Percentiles rank a stretch among this genome's conserved stretches.
Conservation (phyloP, 331 rosid species). For the Quercus tomentella region DNA sequence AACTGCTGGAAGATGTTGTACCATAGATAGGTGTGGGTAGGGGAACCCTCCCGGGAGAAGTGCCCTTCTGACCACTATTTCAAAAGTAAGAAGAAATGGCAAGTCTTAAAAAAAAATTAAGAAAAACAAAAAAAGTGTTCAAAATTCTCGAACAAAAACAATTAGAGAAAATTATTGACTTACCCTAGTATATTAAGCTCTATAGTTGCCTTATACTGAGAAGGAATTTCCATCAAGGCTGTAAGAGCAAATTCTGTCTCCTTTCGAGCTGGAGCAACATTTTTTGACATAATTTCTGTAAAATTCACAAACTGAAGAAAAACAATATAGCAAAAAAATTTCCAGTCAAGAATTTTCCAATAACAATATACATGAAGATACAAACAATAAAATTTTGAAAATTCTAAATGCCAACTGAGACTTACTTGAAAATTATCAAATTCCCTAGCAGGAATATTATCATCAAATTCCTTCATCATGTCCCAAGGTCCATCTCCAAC, state of each 20-base stretch:
- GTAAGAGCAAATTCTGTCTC: constrained; percentile 88
- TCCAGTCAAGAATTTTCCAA: constrained; percentile 10
- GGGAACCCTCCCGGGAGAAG: constrained; percentile 55
- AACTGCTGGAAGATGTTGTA: constrained; percentile 36
- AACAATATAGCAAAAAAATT: constrained; percentile 2
- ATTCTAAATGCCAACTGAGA: background rate
- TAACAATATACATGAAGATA: background rate
- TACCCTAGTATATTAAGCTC: constrained; percentile 75
- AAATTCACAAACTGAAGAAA: constrained; percentile 72
- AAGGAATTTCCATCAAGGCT: constrained; percentile 91
- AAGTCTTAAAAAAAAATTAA: background rate
- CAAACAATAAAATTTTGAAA: background rate
- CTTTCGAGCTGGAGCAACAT: constrained; percentile 46
- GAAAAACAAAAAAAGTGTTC: background rate
- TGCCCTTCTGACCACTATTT: constrained; percentile 39
- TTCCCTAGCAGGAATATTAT: constrained; percentile 78
- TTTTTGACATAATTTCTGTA: constrained; percentile 76
- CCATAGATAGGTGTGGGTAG: constrained; percentile 61
- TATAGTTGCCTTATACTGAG: constrained; percentile 89
- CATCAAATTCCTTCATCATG: constrained; percentile 88
- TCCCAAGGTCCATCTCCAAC: constrained; percentile 99
- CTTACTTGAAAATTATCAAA: constrained; percentile 88
- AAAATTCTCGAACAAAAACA: background rate
- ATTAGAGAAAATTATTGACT: constrained; percentile 7
- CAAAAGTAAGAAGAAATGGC: constrained; percentile 19